A percentile compares a stretch with the other conserved stretches of the same genome.
phyloP scores from a whole-genome alignment of 495 filamentous ascomycete species.

The Margaritispora aquatica region DNA sequence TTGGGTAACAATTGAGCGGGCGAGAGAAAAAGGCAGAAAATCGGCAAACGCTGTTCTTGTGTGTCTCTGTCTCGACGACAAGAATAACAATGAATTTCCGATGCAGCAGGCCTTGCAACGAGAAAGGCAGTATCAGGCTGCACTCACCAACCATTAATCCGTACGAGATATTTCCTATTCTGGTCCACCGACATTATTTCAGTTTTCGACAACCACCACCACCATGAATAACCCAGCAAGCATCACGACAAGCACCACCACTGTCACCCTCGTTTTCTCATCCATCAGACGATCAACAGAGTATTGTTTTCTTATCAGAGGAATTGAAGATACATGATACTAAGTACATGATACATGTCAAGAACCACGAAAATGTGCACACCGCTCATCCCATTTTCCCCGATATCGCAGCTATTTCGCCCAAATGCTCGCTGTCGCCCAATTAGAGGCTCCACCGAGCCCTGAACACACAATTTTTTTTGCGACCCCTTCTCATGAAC shows the following conservation, averaged over 20 bases:
- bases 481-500: not conserved
- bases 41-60: too few species aligned
- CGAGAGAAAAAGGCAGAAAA: not conserved
- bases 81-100: not conserved
- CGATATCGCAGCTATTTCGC: not conserved
- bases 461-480: not conserved
- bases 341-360: not conserved
- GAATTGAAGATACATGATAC: not conserved
- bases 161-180: not conserved
- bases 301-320: not conserved
- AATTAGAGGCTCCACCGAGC: not conserved
- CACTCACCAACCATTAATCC: not conserved
- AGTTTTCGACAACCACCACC: not conserved
- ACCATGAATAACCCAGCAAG: not conserved
- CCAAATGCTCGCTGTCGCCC: not conserved
- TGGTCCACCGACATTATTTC: not conserved
- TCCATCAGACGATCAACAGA: not conserved
- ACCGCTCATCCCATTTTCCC: not conserved
- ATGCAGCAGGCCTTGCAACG: not conserved
- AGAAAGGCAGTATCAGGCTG: not conserved
- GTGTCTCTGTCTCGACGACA: not conserved
- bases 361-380: not conserved
- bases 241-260: not conserved
- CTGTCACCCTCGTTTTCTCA: too few species aligned
- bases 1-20: not conserved